These are phyloP conservation scores for Mucor irregularis DNA, from an alignment of 371 early-diverging fungal species.

Conservation along the genomic window DNA sequence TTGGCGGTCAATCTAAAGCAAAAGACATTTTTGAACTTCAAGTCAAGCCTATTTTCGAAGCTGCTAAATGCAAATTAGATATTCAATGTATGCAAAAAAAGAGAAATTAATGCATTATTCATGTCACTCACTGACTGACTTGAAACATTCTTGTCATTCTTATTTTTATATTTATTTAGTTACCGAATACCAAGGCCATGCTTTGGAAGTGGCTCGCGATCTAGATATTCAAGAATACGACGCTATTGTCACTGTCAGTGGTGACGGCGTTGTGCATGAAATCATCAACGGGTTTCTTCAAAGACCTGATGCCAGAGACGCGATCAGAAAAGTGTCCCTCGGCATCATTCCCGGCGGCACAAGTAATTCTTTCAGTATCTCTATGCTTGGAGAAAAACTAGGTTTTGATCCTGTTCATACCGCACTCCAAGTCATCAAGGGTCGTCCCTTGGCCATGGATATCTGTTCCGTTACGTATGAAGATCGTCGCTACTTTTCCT, in stretches of 20 bases:
- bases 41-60: slow-evolving; percentile 62
- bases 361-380: slow-evolving; percentile 61
- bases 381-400: slow-evolving; percentile 51
- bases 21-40: slow-evolving; percentile 48
- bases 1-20: slow-evolving; percentile 71
- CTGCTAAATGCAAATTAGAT: slow-evolving; percentile 58
- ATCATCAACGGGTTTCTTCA: slow-evolving; percentile 73
- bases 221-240: slow-evolving; percentile 58
- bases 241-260: slow-evolving; percentile 69
- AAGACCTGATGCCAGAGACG: slow-evolving; percentile 58
- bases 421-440: slow-evolving; percentile 58
- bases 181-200: slow-evolving; percentile 66
- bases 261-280: slow-evolving; percentile 84
- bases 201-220: slow-evolving; percentile 59
- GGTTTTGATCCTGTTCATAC: slow-evolving; percentile 52
- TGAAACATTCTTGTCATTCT: not conserved
- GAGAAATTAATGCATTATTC: no score
- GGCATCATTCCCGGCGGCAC: slow-evolving; percentile 69
- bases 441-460: slow-evolving; percentile 37
- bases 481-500: slow-evolving; percentile 52
- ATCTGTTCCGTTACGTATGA: slow-evolving; percentile 60
- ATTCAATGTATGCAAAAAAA: slow-evolving; percentile 62
- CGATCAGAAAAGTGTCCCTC: slow-evolving; percentile 57
- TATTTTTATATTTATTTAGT: slow-evolving; percentile 30
- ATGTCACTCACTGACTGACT: no score